Conservation (phyloP, 2,329 filamentous ascomycete species). For the Ophiosphaerella herpotricha region DNA sequence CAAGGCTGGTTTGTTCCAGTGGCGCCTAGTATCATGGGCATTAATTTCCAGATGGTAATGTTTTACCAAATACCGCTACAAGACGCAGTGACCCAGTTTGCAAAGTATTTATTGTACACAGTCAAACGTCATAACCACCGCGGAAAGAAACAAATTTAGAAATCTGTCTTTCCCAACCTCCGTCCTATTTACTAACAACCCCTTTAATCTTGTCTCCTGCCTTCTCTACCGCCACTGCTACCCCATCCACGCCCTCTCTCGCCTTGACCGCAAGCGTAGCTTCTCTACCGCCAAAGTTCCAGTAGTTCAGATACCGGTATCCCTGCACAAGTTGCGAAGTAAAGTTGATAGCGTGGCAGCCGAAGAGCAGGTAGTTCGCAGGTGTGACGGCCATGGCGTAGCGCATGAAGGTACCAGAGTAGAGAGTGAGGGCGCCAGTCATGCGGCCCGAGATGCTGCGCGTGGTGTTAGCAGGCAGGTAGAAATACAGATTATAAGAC, state of each 20-base stretch:
- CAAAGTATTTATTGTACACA: background rate
- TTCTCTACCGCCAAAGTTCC: constrained; percentile 57
- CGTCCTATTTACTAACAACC: constrained; percentile 13
- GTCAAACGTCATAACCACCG: too few relatives aligned
- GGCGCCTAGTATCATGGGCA: too few relatives aligned
- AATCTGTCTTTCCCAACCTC: background rate
- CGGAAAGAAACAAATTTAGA: background rate
- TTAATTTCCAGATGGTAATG: too few relatives aligned
- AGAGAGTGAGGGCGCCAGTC: constrained; percentile 64
- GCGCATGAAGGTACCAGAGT: constrained; percentile 69
- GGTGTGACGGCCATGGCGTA: constrained; percentile 67
- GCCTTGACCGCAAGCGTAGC: constrained; percentile 45
- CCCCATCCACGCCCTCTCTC: constrained; percentile 15
- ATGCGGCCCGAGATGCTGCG: constrained; percentile 67
- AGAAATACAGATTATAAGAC: background rate
- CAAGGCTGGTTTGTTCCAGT: background rate
- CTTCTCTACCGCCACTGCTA: constrained; percentile 6
- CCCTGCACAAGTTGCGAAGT: constrained; percentile 63
- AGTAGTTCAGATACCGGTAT: constrained; percentile 66
- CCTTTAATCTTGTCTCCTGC: constrained; percentile 3
- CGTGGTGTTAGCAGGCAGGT: background rate
- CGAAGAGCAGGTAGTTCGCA: constrained; percentile 70
- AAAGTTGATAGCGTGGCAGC: constrained; percentile 70
- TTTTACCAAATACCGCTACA: background rate
- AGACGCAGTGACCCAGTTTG: background rate